Evolutionary conservation across 768 basidiomycete species (phyloP).

Genomic region (Kwoniella shandongensis): DNA sequence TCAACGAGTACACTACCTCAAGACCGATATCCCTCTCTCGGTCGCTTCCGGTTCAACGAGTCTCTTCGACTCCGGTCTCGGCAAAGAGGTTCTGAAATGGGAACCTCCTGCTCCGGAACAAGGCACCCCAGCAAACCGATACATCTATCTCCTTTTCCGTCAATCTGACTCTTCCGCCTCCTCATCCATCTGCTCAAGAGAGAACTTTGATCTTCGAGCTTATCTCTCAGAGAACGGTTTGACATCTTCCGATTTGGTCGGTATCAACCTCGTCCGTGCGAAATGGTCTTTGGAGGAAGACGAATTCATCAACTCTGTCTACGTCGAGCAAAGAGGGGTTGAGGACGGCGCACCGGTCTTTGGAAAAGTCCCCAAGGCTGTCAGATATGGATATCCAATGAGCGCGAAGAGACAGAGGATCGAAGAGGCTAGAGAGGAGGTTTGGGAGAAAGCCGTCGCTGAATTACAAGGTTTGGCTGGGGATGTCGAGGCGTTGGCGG

Average conservation of each 20-base stretch:
- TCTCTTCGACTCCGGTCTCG: constrained; percentile 24
- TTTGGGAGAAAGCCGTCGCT: constrained; percentile 12
- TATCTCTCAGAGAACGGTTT: constrained; percentile 1
- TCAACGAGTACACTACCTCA: constrained; percentile 37
- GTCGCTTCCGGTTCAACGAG: constrained; percentile 38
- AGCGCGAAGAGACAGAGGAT: constrained; percentile 13
- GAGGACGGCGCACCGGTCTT: constrained; percentile 26
- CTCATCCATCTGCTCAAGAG: background rate
- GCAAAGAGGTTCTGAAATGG: constrained; percentile 58
- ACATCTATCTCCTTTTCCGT: constrained; percentile 19
- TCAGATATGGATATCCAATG: constrained; percentile 35
- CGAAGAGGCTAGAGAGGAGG: constrained; percentile 19
- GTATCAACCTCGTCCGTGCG: constrained; percentile 18
- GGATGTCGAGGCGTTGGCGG: constrained; percentile 7
- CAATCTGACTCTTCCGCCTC: constrained; percentile 8
- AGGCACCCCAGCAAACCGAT: constrained; percentile 84
- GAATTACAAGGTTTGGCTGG: constrained; percentile 14
- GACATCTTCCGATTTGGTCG: constrained; percentile 10
- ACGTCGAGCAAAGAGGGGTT: constrained; percentile 11
- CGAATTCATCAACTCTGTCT: constrained; percentile 15
- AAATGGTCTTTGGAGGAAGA: constrained; percentile 20
- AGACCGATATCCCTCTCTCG: constrained; percentile 60
- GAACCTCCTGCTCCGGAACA: constrained; percentile 88
- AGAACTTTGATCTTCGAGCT: constrained; percentile 16
- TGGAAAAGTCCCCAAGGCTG: constrained; percentile 36